Base-by-base conservation (phyloP, 805 yeast species). In the Saccharomycopsis lassenensis region DNA sequence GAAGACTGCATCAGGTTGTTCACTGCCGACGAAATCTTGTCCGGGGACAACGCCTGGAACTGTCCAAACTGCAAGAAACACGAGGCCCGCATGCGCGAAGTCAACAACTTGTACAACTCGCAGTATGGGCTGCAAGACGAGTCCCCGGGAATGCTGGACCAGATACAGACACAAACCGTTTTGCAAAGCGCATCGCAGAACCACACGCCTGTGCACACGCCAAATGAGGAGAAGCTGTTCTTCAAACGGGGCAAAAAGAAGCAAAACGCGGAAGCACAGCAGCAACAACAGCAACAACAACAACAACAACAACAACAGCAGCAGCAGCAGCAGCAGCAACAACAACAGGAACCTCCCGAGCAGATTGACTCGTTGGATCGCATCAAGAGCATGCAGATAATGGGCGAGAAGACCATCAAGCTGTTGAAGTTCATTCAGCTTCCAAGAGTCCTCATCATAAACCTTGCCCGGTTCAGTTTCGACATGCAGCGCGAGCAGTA, bases 21-120 rank as follows among this genome's bases (percentile, higher is more conserved):
- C 49, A 71, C 81, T 0, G 61, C 65, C 36, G 76, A 74, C 40
- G 93, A 81, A 52, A 62, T 74, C 3, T 55, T 81, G 35, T 63
- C 65, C 5, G 79, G 84, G 18, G 87, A 77, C 5, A 80, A 81
- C 56, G 83, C 91, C 1, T 81, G 93, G 93, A 71, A 77, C 45
- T 81, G 93, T 59, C 87, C 91, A 5, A 70, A 73, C 37, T 81
- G 93, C 58, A 56, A 54, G 35, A 57, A 67, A 41, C 30, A 38
- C 37, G 40, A 46, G 27, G 39, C 44, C 16, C 21, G 44, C 5
- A 41, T 46, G 21, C 30, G 39, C n/a, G 39, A 31, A 16, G 33
- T 30, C 24, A 33, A 24, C 24, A 28, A 15, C 31, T 26, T 37
- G 25, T 34, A 17, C 30, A 31, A 26, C 27, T 12, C 29, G 16